Conservation (phyloP, 164 flowering plant species). For the Aristolochia fimbriata region DNA sequence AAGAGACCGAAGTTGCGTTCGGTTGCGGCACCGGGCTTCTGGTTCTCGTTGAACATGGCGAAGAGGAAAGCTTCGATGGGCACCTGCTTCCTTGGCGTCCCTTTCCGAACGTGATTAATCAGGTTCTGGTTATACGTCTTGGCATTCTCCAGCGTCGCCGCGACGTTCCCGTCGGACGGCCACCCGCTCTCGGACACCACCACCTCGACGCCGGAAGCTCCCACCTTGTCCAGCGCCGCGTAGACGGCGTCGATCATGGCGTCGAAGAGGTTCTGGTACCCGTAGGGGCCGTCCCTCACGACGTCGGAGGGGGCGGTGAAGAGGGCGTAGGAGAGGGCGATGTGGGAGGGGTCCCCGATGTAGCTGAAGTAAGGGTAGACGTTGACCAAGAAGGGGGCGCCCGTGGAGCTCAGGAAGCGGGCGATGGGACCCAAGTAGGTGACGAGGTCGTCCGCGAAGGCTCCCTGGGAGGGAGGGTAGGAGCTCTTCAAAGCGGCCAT, state of each 20-base stretch:
- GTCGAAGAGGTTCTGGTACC: constrained; percentile 3
- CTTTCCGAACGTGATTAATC: not conserved
- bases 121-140: not conserved
- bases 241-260: constrained; percentile 3
- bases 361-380: constrained; percentile 28
- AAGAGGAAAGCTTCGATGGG: not conserved
- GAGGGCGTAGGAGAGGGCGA: constrained; percentile 18
- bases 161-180: not conserved
- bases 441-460: constrained; percentile 6
- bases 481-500: constrained; percentile 12
- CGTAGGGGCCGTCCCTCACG: not conserved
- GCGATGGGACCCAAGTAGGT: constrained; percentile 5
- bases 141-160: not conserved
- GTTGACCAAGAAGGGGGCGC: constrained; percentile 23
- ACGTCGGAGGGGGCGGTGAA: constrained; percentile 6
- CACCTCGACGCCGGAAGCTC: not conserved
- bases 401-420: constrained; percentile 3
- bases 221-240: not conserved
- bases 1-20: not conserved
- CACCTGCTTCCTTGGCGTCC: not conserved
- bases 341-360: constrained; percentile 1
- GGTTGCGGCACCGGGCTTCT: not conserved
- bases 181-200: not conserved
- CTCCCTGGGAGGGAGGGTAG: constrained; percentile 27
- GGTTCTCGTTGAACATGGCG: constrained; percentile 1